Evolutionary conservation across 768 basidiomycete genomes (phyloP).

Genomic region (Erythrobasidium yunnanense): DNA sequence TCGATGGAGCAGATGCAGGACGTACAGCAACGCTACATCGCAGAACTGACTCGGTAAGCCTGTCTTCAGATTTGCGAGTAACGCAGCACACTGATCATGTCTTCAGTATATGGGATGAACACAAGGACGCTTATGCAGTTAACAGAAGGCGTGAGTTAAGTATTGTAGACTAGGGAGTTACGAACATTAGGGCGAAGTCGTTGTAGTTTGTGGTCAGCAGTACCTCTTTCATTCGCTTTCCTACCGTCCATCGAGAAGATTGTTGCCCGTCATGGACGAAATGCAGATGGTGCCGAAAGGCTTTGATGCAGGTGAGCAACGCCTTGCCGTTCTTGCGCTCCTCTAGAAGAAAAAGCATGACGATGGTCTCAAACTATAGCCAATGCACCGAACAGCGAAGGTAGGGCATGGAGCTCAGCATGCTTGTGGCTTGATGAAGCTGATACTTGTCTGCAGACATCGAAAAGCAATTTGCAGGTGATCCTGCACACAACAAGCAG

Average conservation of each 20-base stretch:
- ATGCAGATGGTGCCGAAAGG: conserved; percentile 23
- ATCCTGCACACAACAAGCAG: neutral
- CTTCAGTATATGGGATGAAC: conserved; percentile 81
- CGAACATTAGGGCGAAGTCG: too few relatives aligned
- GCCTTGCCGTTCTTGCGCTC: too few relatives aligned
- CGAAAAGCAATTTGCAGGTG: conserved; percentile 25
- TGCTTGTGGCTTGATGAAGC: neutral
- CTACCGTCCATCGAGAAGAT: neutral
- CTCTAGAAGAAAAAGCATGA: too few relatives aligned
- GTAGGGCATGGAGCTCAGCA: neutral
- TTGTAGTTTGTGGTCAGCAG: too few relatives aligned
- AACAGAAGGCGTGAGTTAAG: conserved; percentile 22
- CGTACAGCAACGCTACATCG: conserved; percentile 76
- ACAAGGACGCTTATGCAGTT: conserved; percentile 59
- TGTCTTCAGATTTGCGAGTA: neutral
- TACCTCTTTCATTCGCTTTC: too few relatives aligned
- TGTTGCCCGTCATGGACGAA: neutral
- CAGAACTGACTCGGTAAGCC: conserved; percentile 72
- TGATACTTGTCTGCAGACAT: conserved; percentile 4
- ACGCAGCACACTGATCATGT: neutral
- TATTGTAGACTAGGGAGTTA: conserved; percentile 17
- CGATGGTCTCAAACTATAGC: too few relatives aligned
- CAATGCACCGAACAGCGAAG: conserved; percentile 18
- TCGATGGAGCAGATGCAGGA: conserved; percentile 66
- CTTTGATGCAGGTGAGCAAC: conserved; percentile 19